Conservation (phyloP, 176 grass and related monocot species). For the Thinopyrum elongatum region DNA sequence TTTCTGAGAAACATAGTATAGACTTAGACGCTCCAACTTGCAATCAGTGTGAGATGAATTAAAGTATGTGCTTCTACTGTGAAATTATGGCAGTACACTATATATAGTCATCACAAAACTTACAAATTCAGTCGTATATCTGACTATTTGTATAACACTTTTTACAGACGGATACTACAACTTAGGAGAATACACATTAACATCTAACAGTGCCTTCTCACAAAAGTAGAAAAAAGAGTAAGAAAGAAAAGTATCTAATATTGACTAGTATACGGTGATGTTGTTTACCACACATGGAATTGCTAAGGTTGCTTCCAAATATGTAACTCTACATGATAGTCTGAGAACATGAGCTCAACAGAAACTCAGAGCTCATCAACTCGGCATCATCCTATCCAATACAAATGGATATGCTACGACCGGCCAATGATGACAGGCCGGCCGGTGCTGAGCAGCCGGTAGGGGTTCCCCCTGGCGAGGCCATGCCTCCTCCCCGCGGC, state of each 20-base stretch:
- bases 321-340: not conserved
- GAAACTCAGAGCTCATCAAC: not conserved
- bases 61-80: not conserved
- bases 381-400: not conserved
- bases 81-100: not conserved
- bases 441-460: conserved; percentile 23
- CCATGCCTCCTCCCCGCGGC: not conserved
- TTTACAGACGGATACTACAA: not conserved
- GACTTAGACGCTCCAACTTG: not conserved
- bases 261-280: not conserved
- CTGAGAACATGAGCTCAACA: conserved; percentile 1
- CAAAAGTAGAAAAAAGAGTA: not conserved
- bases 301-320: not conserved
- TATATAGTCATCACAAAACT: not conserved
- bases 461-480: not conserved
- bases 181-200: not conserved
- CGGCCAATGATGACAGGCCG: not conserved
- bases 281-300: not conserved
- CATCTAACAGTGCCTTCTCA: not conserved
- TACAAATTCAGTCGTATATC: not conserved
- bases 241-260: not conserved
- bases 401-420: not conserved
- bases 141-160: not conserved
- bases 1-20: not conserved
- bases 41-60: not conserved